Percentiles rank a stretch among this genome's conserved stretches.
phyloP scores from a whole-genome alignment of 768 basidiomycete species.

The Serpula lacrymans region DNA sequence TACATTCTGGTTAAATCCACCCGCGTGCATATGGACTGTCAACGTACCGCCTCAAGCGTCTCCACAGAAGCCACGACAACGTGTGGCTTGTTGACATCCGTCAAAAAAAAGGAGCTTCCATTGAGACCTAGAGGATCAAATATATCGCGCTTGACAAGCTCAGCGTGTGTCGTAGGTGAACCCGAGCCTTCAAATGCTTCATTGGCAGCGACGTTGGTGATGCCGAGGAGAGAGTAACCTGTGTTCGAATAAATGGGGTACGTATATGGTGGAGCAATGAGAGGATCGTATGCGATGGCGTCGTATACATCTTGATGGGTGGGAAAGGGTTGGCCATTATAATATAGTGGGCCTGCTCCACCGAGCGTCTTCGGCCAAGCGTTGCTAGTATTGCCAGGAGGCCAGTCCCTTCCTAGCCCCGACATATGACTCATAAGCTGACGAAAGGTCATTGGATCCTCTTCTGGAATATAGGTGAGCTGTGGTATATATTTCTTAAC shows the following conservation, averaged over 20 bases:
- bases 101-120: slow-evolving; percentile 40
- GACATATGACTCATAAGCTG: slow-evolving; percentile 41
- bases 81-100: slow-evolving; percentile 29
- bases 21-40: too few species aligned
- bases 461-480: slow-evolving; percentile 23
- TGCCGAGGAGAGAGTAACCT: slow-evolving; percentile 31
- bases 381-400: slow-evolving; percentile 26
- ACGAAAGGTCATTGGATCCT: slow-evolving; percentile 35
- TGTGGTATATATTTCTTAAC: slow-evolving; percentile 42
- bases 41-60: slow-evolving; percentile 32
- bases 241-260: slow-evolving; percentile 44
- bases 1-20: too few species aligned
- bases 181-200: slow-evolving; percentile 9
- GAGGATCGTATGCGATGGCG: slow-evolving; percentile 34
- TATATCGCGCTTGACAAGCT: slow-evolving; percentile 46
- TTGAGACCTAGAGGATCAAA: slow-evolving; percentile 45
- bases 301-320: slow-evolving; percentile 29
- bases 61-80: slow-evolving; percentile 39
- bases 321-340: slow-evolving; percentile 29
- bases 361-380: slow-evolving; percentile 38
- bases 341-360: slow-evolving; percentile 24
- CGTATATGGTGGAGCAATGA: slow-evolving; percentile 41
- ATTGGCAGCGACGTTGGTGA: slow-evolving; percentile 34
- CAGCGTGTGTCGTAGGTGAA: slow-evolving; percentile 33
- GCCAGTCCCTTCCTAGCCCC: slow-evolving; percentile 31